Evolutionary conservation across 345 rosid genomes (phyloP), one percentile per base, ranked within the genome.

Genomic region (Eucalyptus erythrocorys): DNA sequence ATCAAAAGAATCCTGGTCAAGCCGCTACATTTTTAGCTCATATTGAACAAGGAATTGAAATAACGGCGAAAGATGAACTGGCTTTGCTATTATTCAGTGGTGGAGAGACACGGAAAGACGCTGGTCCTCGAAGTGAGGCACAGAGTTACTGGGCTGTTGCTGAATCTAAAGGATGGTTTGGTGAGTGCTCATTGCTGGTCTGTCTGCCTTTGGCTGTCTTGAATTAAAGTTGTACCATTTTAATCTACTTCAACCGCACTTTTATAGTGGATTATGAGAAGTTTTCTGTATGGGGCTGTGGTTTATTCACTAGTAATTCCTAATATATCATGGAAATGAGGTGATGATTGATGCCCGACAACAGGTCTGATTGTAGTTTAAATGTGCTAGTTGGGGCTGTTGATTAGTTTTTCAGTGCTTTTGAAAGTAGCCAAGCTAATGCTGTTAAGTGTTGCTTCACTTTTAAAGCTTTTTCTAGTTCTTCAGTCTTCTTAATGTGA

Each of bases 131-230:
- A 16, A 97, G 99, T 81, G 99, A 98, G 93, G 99, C 97, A 30
- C 99, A 97, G 96, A 97, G 99, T 92, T 98, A 97, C 89, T 98
- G 99, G 99, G 87, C 96, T 89, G 98, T 96, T 90, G 98, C 99
- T 87, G 99, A 98, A 90, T 95, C 97, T 26, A 92, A 95, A 93
- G 95, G 94, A 92, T 98, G 99, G 99, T 98, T 98, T 86, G 98
- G 99, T 98, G 91, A 94, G 99, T 93, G 87, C 47, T 87, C 88
- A 53, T 55, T 89, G 59, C 86, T 86, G 32, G 68, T 87, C 87
- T 42, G 27, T 66, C 84, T 51, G 30, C 61, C 32, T 86, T 53
- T 37, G 43, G 51, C 4, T 71, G 32, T 43, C n/a, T 32, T 84
- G 42, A 47, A 45, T 26, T 32, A 10, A 43, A 17, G n/a, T 61